These are phyloP conservation scores for Chrysosporium keratinophilum DNA, from an alignment of 2,329 filamentous ascomycete genomes.

Conservation along the genomic window DNA sequence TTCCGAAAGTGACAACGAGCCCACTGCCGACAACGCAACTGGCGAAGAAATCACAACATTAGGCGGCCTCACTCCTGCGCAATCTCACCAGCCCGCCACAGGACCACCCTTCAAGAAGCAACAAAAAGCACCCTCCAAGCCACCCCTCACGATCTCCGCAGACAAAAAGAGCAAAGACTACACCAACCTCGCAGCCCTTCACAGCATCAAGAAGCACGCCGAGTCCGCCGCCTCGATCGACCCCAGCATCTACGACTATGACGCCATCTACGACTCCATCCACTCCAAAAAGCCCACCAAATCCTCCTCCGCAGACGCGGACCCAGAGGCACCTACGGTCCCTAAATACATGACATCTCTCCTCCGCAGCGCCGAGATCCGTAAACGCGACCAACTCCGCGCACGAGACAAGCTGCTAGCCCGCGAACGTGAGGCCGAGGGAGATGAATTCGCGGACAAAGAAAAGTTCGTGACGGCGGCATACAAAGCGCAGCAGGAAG, in stretches of 20 bases:
- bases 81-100: slow-evolving; percentile 15
- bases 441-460: slow-evolving; percentile 57
- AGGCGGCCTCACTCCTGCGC: slow-evolving; percentile 24
- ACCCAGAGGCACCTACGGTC: slow-evolving; percentile 19
- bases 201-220: slow-evolving; percentile 38
- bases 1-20: slow-evolving; percentile 21
- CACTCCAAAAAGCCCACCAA: slow-evolving; percentile 29
- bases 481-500: slow-evolving; percentile 55
- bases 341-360: slow-evolving; percentile 54
- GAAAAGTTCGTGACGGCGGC: slow-evolving; percentile 57
- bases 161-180: slow-evolving; percentile 19
- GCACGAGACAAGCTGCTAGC: slow-evolving; percentile 52
- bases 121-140: slow-evolving; percentile 18
- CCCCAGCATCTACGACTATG: slow-evolving; percentile 42
- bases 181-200: slow-evolving; percentile 38
- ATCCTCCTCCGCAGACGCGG: slow-evolving; percentile 12
- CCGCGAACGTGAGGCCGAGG: slow-evolving; percentile 53
- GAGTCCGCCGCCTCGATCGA: slow-evolving; percentile 37
- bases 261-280: slow-evolving; percentile 41
- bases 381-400: slow-evolving; percentile 53
- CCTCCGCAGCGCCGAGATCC: slow-evolving; percentile 49
- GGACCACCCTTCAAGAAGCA: slow-evolving; percentile 17
- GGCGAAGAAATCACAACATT: slow-evolving; percentile 31
- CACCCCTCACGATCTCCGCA: neutral
- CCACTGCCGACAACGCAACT: slow-evolving; percentile 13